Evolutionary conservation across 345 rosid genomes (phyloP).

Genomic region (Brassica rapa): DNA sequence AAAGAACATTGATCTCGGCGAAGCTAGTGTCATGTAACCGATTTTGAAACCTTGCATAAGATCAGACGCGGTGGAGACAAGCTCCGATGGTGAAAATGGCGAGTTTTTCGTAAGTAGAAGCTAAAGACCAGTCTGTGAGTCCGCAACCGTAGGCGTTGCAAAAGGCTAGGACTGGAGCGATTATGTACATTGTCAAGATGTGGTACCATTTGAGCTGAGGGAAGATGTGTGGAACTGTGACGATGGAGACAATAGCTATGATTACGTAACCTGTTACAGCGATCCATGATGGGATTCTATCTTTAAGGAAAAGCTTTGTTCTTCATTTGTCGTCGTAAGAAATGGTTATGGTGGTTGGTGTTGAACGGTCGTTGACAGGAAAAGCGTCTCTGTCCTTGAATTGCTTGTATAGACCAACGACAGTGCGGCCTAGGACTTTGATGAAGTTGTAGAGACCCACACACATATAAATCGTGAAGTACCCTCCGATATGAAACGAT

Average conservation of each 20-base stretch:
- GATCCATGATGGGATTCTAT: constrained; percentile 64
- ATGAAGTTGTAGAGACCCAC: constrained; percentile 69
- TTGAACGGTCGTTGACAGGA: constrained; percentile 42
- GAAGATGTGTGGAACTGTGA: constrained; percentile 59
- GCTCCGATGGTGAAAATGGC: constrained; percentile 64
- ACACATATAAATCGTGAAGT: constrained; percentile 77
- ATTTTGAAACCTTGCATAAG: constrained; percentile 81
- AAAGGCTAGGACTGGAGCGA: constrained; percentile 63
- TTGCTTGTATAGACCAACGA: constrained; percentile 45
- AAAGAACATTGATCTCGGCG: constrained; percentile 70
- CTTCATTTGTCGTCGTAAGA: constrained; percentile 62
- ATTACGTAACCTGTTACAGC: constrained; percentile 50
- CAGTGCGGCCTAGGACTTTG: constrained; percentile 54
- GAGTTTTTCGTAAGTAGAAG: constrained; percentile 72
- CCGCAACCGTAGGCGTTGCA: constrained; percentile 79
- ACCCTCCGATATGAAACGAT: constrained; percentile 67
- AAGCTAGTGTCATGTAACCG: constrained; percentile 70
- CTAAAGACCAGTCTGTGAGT: constrained; percentile 74
- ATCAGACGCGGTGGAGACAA: constrained; percentile 76
- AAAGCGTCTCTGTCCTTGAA: constrained; percentile 45
- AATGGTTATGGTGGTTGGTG: constrained; percentile 26
- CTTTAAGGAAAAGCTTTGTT: constrained; percentile 60
- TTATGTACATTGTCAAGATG: constrained; percentile 53
- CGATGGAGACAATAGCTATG: constrained; percentile 51
- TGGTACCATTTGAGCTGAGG: constrained; percentile 65